A percentile compares a stretch with the other conserved stretches of the same genome.
Conservation (phyloP, 768 basidiomycete genomes). For the Tubosaeta brunneosetosa region DNA sequence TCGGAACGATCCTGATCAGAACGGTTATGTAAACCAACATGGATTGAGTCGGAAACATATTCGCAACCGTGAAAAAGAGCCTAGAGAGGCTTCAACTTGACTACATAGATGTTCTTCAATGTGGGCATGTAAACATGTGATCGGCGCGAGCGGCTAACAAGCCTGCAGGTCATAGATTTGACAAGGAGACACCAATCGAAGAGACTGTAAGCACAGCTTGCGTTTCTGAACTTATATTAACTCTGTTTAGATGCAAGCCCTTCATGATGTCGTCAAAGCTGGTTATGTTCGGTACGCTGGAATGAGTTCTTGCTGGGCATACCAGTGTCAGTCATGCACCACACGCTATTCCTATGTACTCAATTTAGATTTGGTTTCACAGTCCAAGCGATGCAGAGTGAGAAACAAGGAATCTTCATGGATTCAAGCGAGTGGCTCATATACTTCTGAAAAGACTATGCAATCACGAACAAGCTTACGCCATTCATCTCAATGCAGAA, state of each 20-base stretch:
- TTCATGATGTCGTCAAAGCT: constrained; percentile 47
- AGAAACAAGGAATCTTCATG: background rate
- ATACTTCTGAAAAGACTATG: constrained; percentile 28
- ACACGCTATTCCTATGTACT: background rate
- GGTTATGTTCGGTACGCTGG: constrained; percentile 47
- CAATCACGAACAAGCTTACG: constrained; percentile 40
- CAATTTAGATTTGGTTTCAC: constrained; percentile 1
- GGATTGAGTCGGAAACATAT: constrained; percentile 50
- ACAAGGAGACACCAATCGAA: constrained; percentile 46
- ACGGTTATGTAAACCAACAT: constrained; percentile 45
- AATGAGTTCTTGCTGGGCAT: constrained; percentile 40
- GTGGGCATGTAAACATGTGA: constrained; percentile 18
- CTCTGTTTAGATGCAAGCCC: constrained; percentile 38
- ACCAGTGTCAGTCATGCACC: constrained; percentile 29
- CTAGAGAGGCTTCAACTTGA: constrained; percentile 42
- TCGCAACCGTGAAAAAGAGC: constrained; percentile 46
- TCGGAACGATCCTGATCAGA: constrained; percentile 29
- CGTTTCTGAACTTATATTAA: background rate
- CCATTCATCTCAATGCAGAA: constrained; percentile 67
- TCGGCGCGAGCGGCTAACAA: background rate
- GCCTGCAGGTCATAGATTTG: constrained; percentile 42
- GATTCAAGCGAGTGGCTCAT: background rate
- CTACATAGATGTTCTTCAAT: constrained; percentile 57
- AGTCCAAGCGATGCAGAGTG: constrained; percentile 41
- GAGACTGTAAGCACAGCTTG: constrained; percentile 30